Percentiles rank a stretch among this genome's conserved stretches.
phyloP scores from a whole-genome alignment of 352 stramenopile species.

The Pythium utonaiense region DNA sequence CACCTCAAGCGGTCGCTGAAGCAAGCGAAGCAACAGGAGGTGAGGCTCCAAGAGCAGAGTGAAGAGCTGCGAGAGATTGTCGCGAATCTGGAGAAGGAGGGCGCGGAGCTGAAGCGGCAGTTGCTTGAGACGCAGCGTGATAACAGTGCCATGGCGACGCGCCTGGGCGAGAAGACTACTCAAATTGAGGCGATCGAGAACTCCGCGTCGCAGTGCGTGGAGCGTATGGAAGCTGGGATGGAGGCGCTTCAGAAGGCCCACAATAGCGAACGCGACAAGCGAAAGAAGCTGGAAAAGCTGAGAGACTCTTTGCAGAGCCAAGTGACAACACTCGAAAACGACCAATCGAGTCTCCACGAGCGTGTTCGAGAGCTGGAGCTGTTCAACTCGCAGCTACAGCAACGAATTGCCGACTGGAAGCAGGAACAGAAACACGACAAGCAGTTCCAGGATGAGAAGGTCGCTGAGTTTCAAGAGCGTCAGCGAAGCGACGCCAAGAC shows the following conservation, averaged over 20 bases:
- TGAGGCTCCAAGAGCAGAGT: slow-evolving; percentile 28
- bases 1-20: slow-evolving; percentile 47
- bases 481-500: slow-evolving; percentile 37
- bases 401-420: slow-evolving; percentile 49
- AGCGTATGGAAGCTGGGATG: slow-evolving; percentile 36
- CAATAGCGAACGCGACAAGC: slow-evolving; percentile 40
- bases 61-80: slow-evolving; percentile 37
- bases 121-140: slow-evolving; percentile 37
- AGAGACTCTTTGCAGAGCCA: slow-evolving; percentile 34
- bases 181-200: slow-evolving; percentile 40
- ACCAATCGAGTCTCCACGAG: slow-evolving; percentile 28
- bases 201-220: slow-evolving; percentile 44
- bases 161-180: slow-evolving; percentile 35
- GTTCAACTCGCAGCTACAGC: slow-evolving; percentile 31
- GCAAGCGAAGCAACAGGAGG: slow-evolving; percentile 40
- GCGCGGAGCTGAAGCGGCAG: slow-evolving; percentile 26
- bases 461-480: slow-evolving; percentile 34
- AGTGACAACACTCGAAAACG: slow-evolving; percentile 31
- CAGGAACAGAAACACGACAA: slow-evolving; percentile 32
- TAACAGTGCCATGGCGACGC: slow-evolving; percentile 22
- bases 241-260: slow-evolving; percentile 37
- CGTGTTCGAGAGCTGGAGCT: slow-evolving; percentile 35
- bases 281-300: slow-evolving; percentile 41
- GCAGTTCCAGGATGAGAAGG: slow-evolving; percentile 30
- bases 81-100: slow-evolving; percentile 32